Percentiles rank a stretch among this genome's conserved stretches.
phyloP scores from a whole-genome alignment of 2,329 filamentous ascomycete genomes.

The Fusarium neocosmosporiellum region DNA sequence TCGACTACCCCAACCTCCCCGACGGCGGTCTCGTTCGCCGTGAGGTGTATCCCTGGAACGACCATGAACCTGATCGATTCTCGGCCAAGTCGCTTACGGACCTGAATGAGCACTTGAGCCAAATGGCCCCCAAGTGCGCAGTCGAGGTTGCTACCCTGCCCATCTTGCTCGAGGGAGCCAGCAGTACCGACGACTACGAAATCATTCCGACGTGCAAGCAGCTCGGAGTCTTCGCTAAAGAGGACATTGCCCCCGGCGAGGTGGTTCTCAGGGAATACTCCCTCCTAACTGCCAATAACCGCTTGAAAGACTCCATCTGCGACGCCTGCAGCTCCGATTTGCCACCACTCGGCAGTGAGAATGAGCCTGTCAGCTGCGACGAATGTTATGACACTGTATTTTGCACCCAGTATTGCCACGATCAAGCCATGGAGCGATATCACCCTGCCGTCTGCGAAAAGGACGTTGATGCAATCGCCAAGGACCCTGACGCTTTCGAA shows the following conservation, averaged over 20 bases:
- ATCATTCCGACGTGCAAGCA: conserved; percentile 74
- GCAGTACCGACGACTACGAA: conserved; percentile 60
- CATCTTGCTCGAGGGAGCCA: conserved; percentile 69
- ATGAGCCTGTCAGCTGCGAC: conserved; percentile 64
- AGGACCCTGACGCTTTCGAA: conserved; percentile 70
- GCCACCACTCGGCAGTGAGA: conserved; percentile 65
- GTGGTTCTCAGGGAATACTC: conserved; percentile 84
- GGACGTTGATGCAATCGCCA: conserved; percentile 73
- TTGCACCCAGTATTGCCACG: conserved; percentile 69
- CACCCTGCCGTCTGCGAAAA: conserved; percentile 75
- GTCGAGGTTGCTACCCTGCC: conserved; percentile 82
- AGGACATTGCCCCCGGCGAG: conserved; percentile 82
- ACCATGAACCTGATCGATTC: conserved; percentile 76
- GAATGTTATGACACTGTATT: conserved; percentile 75
- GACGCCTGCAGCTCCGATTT: conserved; percentile 87
- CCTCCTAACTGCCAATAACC: conserved; percentile 88
- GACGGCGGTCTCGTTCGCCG: conserved; percentile 77
- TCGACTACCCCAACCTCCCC: conserved; percentile 65
- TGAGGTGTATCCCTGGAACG: conserved; percentile 78
- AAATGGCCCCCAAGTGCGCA: conserved; percentile 83
- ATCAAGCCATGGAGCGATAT: conserved; percentile 68
- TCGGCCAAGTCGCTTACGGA: conserved; percentile 74
- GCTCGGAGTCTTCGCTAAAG: conserved; percentile 88
- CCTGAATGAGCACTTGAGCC: conserved; percentile 76
- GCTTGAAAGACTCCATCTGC: conserved; percentile 86